Evolutionary conservation across 176 grass and related monocot genomes (phyloP), one percentile per base, ranked within the genome.

Genomic region (Ampelocalamus luodianensis): DNA sequence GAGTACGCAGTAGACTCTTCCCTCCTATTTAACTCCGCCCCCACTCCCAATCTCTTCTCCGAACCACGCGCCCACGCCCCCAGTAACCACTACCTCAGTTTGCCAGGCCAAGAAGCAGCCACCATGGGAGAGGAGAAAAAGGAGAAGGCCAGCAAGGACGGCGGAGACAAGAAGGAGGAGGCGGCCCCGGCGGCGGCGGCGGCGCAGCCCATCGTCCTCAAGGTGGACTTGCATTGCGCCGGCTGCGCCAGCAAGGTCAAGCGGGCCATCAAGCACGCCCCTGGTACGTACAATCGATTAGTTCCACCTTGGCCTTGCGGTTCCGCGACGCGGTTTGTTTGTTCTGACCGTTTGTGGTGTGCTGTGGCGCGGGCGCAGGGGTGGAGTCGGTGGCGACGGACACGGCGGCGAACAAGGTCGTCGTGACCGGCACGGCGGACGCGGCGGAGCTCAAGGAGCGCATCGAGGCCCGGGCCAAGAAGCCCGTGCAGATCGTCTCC

Each of bases 211-310:
- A 85, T 94, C 23, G 87, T 90, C 9, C 78, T 94, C 20, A 94
- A 92, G 88, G 79, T 92, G 39, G 93, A 94, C 50, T 80, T 94
- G 93, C 93, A 94, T 80, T 94, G 93, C 85, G 90, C 90, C 48
- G 93, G 93, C 10, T 95, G 93, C 85, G 90, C 93, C 29, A 65
- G 40, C 71, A 95, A 95, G 85, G 85, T 95, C 58, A 81, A 84
- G 73, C 83, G 68, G 74, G 84, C 87, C 69, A 85, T 95, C 82
- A 95, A 78, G 82, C 26, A 10, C 36, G 61, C 86, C 34, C 67
- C 80, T 63, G 93, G 93, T 95, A 60, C 40, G 71, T 72, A 5
- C 1, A 1, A 12, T 53, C 10, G 26, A 51, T 53, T 34, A 12
- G 2, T 17, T 7, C 13, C 8, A 3, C 46, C 48, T 60, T 11